phyloP scores from a whole-genome alignment of 495 filamentous ascomycete genomes.

The Saxophila tyrrhenica region DNA sequence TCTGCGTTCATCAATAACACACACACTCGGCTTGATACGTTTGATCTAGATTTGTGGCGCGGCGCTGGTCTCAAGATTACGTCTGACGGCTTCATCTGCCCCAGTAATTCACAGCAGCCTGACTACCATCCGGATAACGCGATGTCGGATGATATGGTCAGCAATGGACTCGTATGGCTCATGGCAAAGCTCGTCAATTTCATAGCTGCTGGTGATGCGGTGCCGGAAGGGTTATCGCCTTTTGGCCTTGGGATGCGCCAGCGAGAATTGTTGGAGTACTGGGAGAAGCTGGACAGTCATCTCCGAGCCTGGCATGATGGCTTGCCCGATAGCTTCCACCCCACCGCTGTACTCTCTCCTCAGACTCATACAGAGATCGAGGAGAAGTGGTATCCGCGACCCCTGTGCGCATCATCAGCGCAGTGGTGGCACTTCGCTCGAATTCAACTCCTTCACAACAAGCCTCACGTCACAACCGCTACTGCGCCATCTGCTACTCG shows the following conservation, averaged over 20 bases:
- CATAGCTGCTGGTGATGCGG: slow-evolving; percentile 42
- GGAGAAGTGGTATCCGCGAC: slow-evolving; percentile 44
- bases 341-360: slow-evolving; percentile 32
- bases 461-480: slow-evolving; percentile 46
- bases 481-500: slow-evolving; percentile 5
- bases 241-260: slow-evolving; percentile 40
- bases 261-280: slow-evolving; percentile 43
- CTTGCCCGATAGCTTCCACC: slow-evolving; percentile 45
- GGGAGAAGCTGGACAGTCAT: slow-evolving; percentile 43
- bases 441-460: slow-evolving; percentile 50
- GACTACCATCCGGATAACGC: slow-evolving; percentile 36
- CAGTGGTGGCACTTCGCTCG: slow-evolving; percentile 56
- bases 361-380: slow-evolving; percentile 34
- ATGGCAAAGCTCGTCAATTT: slow-evolving; percentile 52
- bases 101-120: slow-evolving; percentile 38
- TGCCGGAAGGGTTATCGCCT: slow-evolving; percentile 29
- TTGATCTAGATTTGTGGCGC: slow-evolving; percentile 49
- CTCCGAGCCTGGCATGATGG: slow-evolving; percentile 49
- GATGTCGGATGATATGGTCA: slow-evolving; percentile 52
- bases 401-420: slow-evolving; percentile 54
- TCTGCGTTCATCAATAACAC: slow-evolving; percentile 50
- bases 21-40: slow-evolving; percentile 49
- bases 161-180: slow-evolving; percentile 53
- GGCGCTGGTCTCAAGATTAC: slow-evolving; percentile 51
- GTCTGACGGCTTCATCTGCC: slow-evolving; percentile 40